phyloP scores from a whole-genome alignment of 768 basidiomycete species.

The Pluteus cervinus region DNA sequence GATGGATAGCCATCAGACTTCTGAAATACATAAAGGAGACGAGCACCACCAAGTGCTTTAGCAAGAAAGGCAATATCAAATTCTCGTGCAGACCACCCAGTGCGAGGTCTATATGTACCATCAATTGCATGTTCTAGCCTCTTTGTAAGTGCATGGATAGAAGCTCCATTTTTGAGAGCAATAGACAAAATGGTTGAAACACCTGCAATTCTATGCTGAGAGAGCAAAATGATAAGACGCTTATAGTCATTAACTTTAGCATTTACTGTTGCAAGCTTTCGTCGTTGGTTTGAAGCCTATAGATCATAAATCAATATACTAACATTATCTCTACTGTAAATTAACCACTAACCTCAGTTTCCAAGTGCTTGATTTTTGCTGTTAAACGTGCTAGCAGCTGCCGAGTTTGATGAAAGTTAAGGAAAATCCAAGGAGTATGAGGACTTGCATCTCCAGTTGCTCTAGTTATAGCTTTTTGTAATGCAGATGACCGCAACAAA shows the following conservation, averaged over 20 bases:
- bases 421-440: no score
- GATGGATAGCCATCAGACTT: slow-evolving; percentile 17
- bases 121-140: not conserved
- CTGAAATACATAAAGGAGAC: slow-evolving; percentile 18
- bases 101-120: slow-evolving; percentile 9
- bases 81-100: slow-evolving; percentile 12
- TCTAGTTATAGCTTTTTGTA: no score
- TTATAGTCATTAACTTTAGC: slow-evolving; percentile 7
- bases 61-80: slow-evolving; percentile 21
- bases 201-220: slow-evolving; percentile 10
- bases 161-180: slow-evolving; percentile 1
- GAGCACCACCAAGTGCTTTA: slow-evolving; percentile 18
- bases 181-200: slow-evolving; percentile 3
- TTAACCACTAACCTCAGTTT: no score
- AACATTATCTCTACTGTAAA: no score
- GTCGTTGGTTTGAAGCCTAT: no score
- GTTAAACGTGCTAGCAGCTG: no score
- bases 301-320: no score
- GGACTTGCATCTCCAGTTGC: no score
- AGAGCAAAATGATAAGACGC: slow-evolving; percentile 9
- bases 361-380: no score
- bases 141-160: not conserved
- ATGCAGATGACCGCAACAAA: no score
- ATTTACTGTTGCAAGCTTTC: no score
- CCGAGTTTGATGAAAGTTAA: no score